Evolutionary conservation across 345 rosid genomes (phyloP).

Genomic region (Lepidium sativum): DNA sequence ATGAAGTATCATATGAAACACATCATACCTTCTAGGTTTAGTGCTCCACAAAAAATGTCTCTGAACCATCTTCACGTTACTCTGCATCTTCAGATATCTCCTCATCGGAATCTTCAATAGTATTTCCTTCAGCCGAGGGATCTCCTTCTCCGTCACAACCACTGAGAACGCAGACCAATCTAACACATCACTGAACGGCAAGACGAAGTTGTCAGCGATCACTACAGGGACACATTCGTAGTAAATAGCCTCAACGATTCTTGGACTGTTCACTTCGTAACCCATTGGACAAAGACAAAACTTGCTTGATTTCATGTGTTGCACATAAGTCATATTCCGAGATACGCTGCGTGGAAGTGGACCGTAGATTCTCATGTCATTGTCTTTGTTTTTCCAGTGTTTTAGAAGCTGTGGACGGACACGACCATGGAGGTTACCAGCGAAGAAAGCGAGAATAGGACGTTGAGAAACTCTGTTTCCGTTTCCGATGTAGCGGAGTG

Average conservation of each 20-base stretch:
- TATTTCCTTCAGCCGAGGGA: slow-evolving; percentile 79
- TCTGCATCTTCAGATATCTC: slow-evolving; percentile 53
- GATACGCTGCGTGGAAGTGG: slow-evolving; percentile 51
- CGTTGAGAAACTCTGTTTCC: slow-evolving; percentile 77
- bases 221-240: slow-evolving; percentile 87
- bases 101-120: slow-evolving; percentile 53
- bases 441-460: slow-evolving; percentile 84
- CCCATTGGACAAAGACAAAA: slow-evolving; percentile 92
- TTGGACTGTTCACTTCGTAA: slow-evolving; percentile 85
- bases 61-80: slow-evolving; percentile 73
- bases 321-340: slow-evolving; percentile 59
- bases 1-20: slow-evolving; percentile 91
- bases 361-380: slow-evolving; percentile 72
- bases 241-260: slow-evolving; percentile 81
- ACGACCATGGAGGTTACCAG: slow-evolving; percentile 81
- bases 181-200: slow-evolving; percentile 64
- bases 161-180: slow-evolving; percentile 85
- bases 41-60: slow-evolving; percentile 84
- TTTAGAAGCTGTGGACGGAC: slow-evolving; percentile 71
- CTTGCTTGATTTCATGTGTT: slow-evolving; percentile 85
- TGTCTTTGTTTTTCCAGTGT: slow-evolving; percentile 67
- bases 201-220: slow-evolving; percentile 82
- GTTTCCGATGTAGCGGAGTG: slow-evolving; percentile 50
- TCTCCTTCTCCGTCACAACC: slow-evolving; percentile 65
- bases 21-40: slow-evolving; percentile 64